Percentiles rank a stretch among this genome's conserved stretches.
Evolutionary conservation across 306 rosid genomes (phyloP).

Genomic region (Sindora glabra): DNA sequence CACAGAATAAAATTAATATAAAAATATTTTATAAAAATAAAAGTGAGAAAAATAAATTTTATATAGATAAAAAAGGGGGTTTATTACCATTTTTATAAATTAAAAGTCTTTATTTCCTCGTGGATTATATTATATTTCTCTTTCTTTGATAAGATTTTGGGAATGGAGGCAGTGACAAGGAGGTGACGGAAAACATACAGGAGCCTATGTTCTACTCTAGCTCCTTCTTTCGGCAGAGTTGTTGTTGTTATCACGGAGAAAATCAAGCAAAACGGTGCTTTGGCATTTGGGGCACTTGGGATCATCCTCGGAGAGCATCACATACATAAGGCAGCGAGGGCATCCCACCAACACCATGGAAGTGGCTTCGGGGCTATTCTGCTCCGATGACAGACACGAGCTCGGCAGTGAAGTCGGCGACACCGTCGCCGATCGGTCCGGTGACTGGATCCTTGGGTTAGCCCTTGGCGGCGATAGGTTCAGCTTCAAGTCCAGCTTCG

Average conservation of each 20-base stretch:
- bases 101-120: too few relatives aligned
- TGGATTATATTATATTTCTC: too few relatives aligned
- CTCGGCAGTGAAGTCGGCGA: constrained; percentile 71
- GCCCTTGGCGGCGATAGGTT: constrained; percentile 78
- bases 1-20: too few relatives aligned
- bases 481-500: constrained; percentile 77
- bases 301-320: constrained; percentile 73
- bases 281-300: constrained; percentile 93
- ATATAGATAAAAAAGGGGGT: too few relatives aligned
- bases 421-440: constrained; percentile 50
- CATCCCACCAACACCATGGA: constrained; percentile 86
- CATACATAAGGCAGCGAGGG: constrained; percentile 85
- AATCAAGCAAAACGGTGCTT: constrained; percentile 83
- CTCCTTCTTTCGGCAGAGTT: constrained; percentile 31
- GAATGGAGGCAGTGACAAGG: too few relatives aligned
- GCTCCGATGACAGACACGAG: constrained; percentile 80
- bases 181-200: too few relatives aligned
- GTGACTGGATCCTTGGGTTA: constrained; percentile 36
- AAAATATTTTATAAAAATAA: too few relatives aligned
- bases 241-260: constrained; percentile 43
- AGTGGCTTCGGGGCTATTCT: constrained; percentile 64
- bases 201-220: too few relatives aligned
- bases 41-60: too few relatives aligned
- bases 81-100: too few relatives aligned
- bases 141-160: too few relatives aligned